Evolutionary conservation across 371 early-diverging fungal genomes (phyloP), one percentile per base, ranked within the genome.

Genomic region (Mucor saturninus): DNA sequence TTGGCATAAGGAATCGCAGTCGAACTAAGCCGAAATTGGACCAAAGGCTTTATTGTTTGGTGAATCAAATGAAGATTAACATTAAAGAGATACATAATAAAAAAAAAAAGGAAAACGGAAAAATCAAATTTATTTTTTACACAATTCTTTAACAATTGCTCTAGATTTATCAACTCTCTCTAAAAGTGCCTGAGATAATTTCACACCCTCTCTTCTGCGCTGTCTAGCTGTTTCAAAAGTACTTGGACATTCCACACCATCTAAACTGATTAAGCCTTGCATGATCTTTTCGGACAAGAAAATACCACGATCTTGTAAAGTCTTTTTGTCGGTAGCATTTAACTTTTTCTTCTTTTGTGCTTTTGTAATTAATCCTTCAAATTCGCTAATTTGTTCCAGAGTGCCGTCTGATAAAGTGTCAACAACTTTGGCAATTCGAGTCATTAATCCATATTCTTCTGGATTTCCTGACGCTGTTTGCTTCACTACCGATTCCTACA

Each of bases 181-280:
- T 54, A 86, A 61, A 43, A 80, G 64, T 49, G 58, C 52, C 61
- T 86, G 86, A 1, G 80, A 72, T 28, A 75, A 71, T 56, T 76
- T 76, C 40, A 88, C 88, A 15, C 85, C 80, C 61, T 84, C 85
- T 64, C 77, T 66, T 69, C 88, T 75, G 30, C 73, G 80, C 40
- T 77, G 80, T 32, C 88, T 65, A n/a, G 88, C 88, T 0, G 85
- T 78, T 52, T 83, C 79, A 65, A 86, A 86, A 14, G 73, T 79
- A 15, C 64, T 67, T 15, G 86, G 77, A 55, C 86, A 86, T 40
- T 77, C 82, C 5, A 86, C 81, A 1, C 80, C 76, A 62, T 88
- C 88, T 61, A 86, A 72, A 32, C 73, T 62, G 40, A 88, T 71
- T 31, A 88, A 57, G 1, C 80, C 71, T 65, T 85, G 85, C 77